These are phyloP conservation scores for Dillenia turbinata DNA, from an alignment of 164 flowering plant genomes.

Conservation along the genomic window DNA sequence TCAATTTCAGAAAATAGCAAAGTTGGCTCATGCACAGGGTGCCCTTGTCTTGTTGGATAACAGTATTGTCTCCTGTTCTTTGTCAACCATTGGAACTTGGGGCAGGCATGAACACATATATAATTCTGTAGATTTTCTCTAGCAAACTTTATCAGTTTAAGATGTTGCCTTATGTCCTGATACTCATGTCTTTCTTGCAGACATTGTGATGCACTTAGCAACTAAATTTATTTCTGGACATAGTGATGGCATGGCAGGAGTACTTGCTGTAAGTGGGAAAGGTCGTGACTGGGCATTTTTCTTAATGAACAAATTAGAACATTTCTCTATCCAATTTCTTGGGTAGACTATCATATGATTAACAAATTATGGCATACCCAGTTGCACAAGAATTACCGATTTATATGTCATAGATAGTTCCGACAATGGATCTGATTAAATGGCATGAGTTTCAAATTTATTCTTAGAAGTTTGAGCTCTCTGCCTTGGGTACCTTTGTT, in stretches of 20 bases:
- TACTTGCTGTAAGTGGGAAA: conserved; percentile 92
- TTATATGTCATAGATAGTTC: too few species aligned
- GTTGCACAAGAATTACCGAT: too few species aligned
- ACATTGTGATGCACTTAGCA: conserved; percentile 98
- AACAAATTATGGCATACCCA: too few species aligned
- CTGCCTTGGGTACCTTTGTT: too few species aligned
- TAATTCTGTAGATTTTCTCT: not conserved
- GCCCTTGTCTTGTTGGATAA: conserved; percentile 92
- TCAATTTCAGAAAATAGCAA: conserved; percentile 64
- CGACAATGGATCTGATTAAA: too few species aligned
- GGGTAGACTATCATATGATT: too few species aligned
- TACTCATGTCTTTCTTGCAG: conserved; percentile 31
- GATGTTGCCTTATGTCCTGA: not conserved
- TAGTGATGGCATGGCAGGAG: conserved; percentile 96
- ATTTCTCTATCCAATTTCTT: too few species aligned
- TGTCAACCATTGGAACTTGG: conserved; percentile 92
- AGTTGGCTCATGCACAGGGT: conserved; percentile 76
- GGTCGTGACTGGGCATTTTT: conserved; percentile 27
- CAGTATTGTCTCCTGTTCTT: conserved; percentile 96
- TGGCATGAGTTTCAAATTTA: too few species aligned
- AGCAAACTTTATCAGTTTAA: not conserved
- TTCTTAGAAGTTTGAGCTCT: too few species aligned
- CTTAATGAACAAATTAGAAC: too few species aligned
- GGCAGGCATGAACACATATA: conserved; percentile 53
- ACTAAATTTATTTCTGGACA: conserved; percentile 96